phyloP scores from a whole-genome alignment of 129 eudicot species.

The Pittosporum tobira region DNA sequence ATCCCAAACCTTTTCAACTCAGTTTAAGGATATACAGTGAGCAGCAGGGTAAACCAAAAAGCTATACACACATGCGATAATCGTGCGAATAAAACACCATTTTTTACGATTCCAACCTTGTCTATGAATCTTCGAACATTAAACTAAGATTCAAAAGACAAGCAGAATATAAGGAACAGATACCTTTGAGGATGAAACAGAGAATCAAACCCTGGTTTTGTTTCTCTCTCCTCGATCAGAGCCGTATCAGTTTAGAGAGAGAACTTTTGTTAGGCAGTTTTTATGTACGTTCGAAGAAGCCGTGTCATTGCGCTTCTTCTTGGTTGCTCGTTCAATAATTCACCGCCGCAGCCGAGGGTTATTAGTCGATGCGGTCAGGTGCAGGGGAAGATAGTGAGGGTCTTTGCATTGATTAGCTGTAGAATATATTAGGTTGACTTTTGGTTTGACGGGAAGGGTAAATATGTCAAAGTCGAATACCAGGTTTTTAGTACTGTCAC shows the following conservation, averaged over 20 bases:
- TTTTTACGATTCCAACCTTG: not conserved
- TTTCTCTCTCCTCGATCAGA: not conserved
- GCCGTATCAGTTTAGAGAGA: conserved; percentile 6
- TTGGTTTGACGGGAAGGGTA: too few relatives aligned
- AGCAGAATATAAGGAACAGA: not conserved
- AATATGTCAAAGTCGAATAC: too few relatives aligned
- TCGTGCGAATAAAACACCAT: too few relatives aligned
- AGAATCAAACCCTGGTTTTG: conserved; percentile 1
- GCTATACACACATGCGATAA: not conserved
- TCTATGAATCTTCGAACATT: conserved; percentile 10
- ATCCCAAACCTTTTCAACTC: not conserved
- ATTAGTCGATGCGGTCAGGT: not conserved
- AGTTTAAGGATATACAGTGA: not conserved
- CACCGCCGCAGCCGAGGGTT: not conserved
- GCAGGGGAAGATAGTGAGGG: not conserved
- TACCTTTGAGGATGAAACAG: conserved; percentile 10
- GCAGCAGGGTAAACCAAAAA: too few relatives aligned
- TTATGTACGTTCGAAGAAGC: conserved; percentile 9
- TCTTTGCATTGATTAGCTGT: not conserved
- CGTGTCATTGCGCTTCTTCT: not conserved
- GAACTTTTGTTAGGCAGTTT: not conserved
- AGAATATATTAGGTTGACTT: not conserved
- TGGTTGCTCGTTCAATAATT: not conserved
- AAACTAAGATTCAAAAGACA: conserved; percentile 13
- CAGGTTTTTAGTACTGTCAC: too few relatives aligned